These are phyloP conservation scores for Steccherinum ochraceum DNA, from an alignment of 768 basidiomycete genomes.

Conservation along the genomic window DNA sequence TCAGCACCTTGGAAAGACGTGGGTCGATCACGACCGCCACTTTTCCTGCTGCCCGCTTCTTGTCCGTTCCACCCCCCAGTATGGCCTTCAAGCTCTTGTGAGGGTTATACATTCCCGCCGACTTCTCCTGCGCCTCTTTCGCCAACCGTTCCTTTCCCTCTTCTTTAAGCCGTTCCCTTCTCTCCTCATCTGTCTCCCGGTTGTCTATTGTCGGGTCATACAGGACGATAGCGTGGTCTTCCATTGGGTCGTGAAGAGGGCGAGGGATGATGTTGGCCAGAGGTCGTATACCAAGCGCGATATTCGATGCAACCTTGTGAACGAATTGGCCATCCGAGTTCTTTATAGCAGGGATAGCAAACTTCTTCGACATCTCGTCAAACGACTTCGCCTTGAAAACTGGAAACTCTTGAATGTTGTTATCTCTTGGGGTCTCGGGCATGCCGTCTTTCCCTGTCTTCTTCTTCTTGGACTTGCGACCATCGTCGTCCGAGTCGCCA, in stretches of 20 bases:
- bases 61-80: constrained; percentile 64
- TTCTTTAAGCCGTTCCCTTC: constrained; percentile 65
- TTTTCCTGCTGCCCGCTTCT: constrained; percentile 62
- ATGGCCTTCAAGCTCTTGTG: constrained; percentile 86
- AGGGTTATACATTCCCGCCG: constrained; percentile 74
- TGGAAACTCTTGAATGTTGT: constrained; percentile 61
- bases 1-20: constrained; percentile 73
- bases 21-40: constrained; percentile 98
- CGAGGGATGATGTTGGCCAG: constrained; percentile 77
- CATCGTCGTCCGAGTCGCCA: constrained; percentile 52
- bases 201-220: constrained; percentile 97
- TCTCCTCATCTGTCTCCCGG: constrained; percentile 84
- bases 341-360: constrained; percentile 79
- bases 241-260: constrained; percentile 96
- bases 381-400: constrained; percentile 80
- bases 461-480: constrained; percentile 61
- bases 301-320: constrained; percentile 49
- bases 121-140: constrained; percentile 63
- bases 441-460: constrained; percentile 48
- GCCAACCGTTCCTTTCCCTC: constrained; percentile 58
- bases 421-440: constrained; percentile 50
- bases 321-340: constrained; percentile 64
- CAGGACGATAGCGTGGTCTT: constrained; percentile 94
- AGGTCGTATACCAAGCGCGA: constrained; percentile 81
- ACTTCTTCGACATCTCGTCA: constrained; percentile 52